phyloP scores from a whole-genome alignment of 176 grass and related monocot genomes.

The Phoenix dactylifera region DNA sequence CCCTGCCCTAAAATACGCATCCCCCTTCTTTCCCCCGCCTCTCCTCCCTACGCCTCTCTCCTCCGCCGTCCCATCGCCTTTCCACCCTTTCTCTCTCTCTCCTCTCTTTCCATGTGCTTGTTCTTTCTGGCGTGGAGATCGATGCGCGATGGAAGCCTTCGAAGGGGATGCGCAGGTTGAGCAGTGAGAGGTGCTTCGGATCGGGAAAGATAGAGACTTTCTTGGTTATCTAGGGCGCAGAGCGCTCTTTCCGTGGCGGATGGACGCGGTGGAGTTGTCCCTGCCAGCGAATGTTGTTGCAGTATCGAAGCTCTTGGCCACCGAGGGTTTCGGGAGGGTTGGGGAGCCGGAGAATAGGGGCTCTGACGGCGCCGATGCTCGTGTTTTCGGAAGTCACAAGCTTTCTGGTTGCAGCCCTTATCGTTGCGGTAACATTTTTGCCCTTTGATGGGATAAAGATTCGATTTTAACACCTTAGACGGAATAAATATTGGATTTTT shows the following conservation, averaged over 20 bases:
- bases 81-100: not conserved
- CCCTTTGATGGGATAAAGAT: no score
- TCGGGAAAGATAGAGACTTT: not conserved
- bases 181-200: not conserved
- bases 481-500: no score
- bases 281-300: constrained; percentile 48
- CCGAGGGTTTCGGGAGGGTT: constrained; percentile 27
- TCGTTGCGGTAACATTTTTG: constrained; percentile 19
- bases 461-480: no score
- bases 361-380: constrained; percentile 10
- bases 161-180: not conserved
- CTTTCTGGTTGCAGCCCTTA: constrained; percentile 23
- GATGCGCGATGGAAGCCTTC: not conserved
- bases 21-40: not conserved
- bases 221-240: constrained; percentile 13
- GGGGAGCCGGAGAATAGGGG: constrained; percentile 31
- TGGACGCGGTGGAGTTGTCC: constrained; percentile 76
- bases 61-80: constrained; percentile 17
- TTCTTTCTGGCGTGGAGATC: constrained; percentile 13
- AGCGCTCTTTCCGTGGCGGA: constrained; percentile 11
- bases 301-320: constrained; percentile 30
- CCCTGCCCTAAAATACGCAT: not conserved
- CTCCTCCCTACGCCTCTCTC: constrained; percentile 37
- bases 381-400: constrained; percentile 24
- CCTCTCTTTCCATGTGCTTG: no score